phyloP scores from a whole-genome alignment of 1,284 basidiomycete species.

The Uromyces viciae-fabae region DNA sequence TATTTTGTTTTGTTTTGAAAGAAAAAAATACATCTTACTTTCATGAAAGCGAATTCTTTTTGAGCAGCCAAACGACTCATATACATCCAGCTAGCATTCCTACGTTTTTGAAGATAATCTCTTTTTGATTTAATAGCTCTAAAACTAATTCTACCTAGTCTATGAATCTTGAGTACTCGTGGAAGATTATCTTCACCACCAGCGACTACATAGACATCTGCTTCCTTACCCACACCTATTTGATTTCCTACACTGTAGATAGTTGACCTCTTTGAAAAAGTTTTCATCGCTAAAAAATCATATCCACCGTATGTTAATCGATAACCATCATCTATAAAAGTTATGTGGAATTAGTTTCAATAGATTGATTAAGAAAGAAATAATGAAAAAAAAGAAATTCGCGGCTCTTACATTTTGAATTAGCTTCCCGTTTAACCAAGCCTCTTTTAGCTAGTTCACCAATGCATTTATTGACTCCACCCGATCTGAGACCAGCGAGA shows the following conservation, averaged over 20 bases:
- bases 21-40: constrained; percentile 60
- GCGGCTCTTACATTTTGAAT: constrained; percentile 74
- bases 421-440: constrained; percentile 81
- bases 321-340: constrained; percentile 82
- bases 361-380: neutral
- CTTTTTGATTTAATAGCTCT: constrained; percentile 93
- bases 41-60: constrained; percentile 99
- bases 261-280: constrained; percentile 80
- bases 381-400: neutral
- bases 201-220: constrained; percentile 90
- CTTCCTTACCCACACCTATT: constrained; percentile 97
- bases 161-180: constrained; percentile 79
- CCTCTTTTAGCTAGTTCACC: constrained; percentile 86
- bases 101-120: constrained; percentile 92
- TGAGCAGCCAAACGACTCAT: constrained; percentile 93
- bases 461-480: constrained; percentile 88
- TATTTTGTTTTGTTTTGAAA: neutral
- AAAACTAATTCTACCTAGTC: constrained; percentile 92
- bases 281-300: constrained; percentile 89
- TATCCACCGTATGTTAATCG: constrained; percentile 95
- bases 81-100: constrained; percentile 99
- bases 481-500: constrained; percentile 81
- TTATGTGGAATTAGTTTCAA: neutral
- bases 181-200: constrained; percentile 70
- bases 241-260: constrained; percentile 84